Evolutionary conservation across 495 filamentous ascomycete genomes (phyloP).

Genomic region (Emericellopsis terricola): DNA sequence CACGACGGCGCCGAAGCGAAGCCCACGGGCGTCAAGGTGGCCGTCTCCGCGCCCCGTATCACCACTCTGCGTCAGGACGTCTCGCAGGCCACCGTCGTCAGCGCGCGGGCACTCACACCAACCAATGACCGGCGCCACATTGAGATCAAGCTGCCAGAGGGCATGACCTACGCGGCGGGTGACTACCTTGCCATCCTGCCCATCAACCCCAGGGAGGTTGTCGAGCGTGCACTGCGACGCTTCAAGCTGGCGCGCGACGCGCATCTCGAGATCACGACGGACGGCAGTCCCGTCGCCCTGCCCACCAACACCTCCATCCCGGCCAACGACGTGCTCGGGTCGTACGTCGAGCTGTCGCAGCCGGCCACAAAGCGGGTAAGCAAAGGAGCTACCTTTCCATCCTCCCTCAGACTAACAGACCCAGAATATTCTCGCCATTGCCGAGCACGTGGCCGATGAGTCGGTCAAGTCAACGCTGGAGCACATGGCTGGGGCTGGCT

Average conservation of each 20-base stretch:
- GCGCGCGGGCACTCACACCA: conserved; percentile 34
- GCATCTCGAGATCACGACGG: conserved; percentile 22
- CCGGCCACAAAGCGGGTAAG: conserved; percentile 40
- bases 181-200: conserved; percentile 65
- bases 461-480: conserved; percentile 22
- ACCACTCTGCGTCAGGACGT: conserved; percentile 49
- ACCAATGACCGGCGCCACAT: conserved; percentile 43
- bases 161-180: conserved; percentile 48
- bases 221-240: conserved; percentile 31
- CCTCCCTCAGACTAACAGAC: neutral
- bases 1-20: conserved; percentile 4
- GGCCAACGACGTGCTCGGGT: conserved; percentile 40
- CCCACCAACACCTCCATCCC: conserved; percentile 41
- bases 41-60: conserved; percentile 38
- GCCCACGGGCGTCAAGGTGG: conserved; percentile 27
- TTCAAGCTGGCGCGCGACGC: conserved; percentile 46
- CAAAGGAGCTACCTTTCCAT: neutral
- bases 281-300: conserved; percentile 28
- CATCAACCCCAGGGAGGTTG: conserved; percentile 40
- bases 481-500: conserved; percentile 27
- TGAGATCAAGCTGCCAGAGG: conserved; percentile 44
- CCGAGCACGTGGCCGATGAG: conserved; percentile 21
- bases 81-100: conserved; percentile 39
- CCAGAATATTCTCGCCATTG: conserved; percentile 27
- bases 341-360: conserved; percentile 56